Conservation (phyloP, 805 yeast species). For the Barnettozyma vustinii region DNA sequence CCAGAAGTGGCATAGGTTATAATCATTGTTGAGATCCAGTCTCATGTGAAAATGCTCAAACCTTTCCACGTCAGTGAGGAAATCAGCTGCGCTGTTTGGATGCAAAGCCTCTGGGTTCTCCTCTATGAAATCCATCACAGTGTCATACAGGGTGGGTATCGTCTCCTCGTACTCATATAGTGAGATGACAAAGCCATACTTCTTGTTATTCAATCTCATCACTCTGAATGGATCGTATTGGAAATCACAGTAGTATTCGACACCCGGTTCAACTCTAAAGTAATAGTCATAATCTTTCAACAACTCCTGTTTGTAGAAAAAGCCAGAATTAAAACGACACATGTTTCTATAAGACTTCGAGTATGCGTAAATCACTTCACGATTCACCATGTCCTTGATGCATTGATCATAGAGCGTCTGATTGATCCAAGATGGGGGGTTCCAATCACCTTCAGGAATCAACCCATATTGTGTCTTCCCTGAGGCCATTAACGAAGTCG, state of each 20-base stretch:
- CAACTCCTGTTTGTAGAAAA: conserved; percentile 74
- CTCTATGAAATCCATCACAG: conserved; percentile 55
- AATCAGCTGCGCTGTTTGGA: conserved; percentile 54
- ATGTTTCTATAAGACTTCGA: conserved; percentile 77
- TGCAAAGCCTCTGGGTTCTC: conserved; percentile 59
- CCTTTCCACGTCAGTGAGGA: conserved; percentile 45
- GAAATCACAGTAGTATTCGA: conserved; percentile 82
- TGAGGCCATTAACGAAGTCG: conserved; percentile 53
- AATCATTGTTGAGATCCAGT: conserved; percentile 40
- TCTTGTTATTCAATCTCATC: conserved; percentile 70
- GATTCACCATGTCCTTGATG: conserved; percentile 37
- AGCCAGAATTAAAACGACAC: conserved; percentile 94
- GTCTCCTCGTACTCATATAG: conserved; percentile 80
- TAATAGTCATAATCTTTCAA: conserved; percentile 76
- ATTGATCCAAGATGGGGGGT: conserved; percentile 69
- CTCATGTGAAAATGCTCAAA: conserved; percentile 29
- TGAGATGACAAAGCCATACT: conserved; percentile 83
- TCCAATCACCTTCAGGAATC: conserved; percentile 70
- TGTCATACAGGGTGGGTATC: conserved; percentile 78
- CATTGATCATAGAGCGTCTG: conserved; percentile 44
- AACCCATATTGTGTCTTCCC: conserved; percentile 65
- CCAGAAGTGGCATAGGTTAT: conserved; percentile 85
- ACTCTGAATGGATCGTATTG: conserved; percentile 82
- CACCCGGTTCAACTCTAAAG: conserved; percentile 94
- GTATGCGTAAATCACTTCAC: conserved; percentile 57